Percentiles rank a stretch among this genome's conserved stretches.
Evolutionary conservation across 805 yeast species (phyloP).

Genomic region (Monosporozyma solicola): DNA sequence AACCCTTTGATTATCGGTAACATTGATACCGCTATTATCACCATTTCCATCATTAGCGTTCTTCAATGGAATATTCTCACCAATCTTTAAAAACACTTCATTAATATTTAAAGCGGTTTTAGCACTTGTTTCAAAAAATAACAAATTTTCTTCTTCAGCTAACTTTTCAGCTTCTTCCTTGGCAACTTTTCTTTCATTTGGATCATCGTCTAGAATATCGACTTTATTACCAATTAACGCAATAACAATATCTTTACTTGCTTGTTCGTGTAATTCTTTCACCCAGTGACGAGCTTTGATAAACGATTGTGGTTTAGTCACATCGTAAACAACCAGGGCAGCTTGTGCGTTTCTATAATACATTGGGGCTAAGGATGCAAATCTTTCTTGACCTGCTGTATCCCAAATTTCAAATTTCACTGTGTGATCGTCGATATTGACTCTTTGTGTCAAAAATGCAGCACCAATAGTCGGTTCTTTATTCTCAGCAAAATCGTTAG

Average conservation of each 20-base stretch:
- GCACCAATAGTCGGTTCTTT: constrained; percentile 98
- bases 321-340: constrained; percentile 90
- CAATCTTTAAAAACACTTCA: constrained; percentile 85
- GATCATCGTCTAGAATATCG: constrained; percentile 55
- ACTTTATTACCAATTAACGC: constrained; percentile 91
- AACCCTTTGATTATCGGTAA: constrained; percentile 26
- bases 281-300: constrained; percentile 98
- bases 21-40: constrained; percentile 16
- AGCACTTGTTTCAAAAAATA: constrained; percentile 93
- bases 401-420: constrained; percentile 94
- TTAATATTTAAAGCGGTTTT: constrained; percentile 83
- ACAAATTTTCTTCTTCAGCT: constrained; percentile 83
- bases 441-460: constrained; percentile 89
- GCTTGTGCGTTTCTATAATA: constrained; percentile 96
- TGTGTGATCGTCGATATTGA: constrained; percentile 75
- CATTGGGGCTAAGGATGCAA: constrained; percentile 94
- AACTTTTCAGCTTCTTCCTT: constrained; percentile 77
- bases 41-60: constrained; percentile 9
- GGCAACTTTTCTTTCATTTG: constrained; percentile 56
- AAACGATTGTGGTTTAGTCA: constrained; percentile 90
- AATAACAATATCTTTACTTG: constrained; percentile 81
- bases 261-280: constrained; percentile 90
- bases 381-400: constrained; percentile 96
- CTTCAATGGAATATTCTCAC: constrained; percentile 64
- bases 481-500: constrained; percentile 93